Evolutionary conservation across 179 eudicot genomes (phyloP).

Genomic region (Beta macrorhiza): DNA sequence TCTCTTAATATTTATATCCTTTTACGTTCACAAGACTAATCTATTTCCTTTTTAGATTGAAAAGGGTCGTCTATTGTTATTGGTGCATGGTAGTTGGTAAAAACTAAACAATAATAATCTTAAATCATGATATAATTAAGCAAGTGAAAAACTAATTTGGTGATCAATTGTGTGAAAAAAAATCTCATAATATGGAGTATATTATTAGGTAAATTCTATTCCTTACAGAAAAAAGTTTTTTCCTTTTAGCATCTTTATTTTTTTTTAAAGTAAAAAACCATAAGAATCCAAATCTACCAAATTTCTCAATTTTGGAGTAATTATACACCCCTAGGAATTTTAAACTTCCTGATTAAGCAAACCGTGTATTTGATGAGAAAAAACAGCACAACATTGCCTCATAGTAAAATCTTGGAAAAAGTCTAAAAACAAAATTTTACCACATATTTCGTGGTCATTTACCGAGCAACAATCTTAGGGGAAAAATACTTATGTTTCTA

Average conservation of each 20-base stretch:
- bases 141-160: neutral
- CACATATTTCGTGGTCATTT: neutral
- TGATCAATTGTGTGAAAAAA: neutral
- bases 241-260: neutral
- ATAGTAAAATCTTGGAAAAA: neutral
- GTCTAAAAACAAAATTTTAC: slow-evolving; percentile 9
- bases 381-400: neutral
- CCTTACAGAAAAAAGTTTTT: neutral
- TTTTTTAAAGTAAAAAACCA: no score
- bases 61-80: neutral
- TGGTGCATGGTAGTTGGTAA: neutral
- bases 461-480: no score
- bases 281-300: slow-evolving; percentile 2
- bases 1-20: neutral
- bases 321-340: neutral
- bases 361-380: slow-evolving; percentile 14
- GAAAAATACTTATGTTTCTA: no score
- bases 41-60: neutral
- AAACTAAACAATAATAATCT: neutral
- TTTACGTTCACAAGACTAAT: neutral
- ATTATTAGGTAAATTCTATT: neutral
- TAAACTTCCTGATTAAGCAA: slow-evolving; percentile 9
- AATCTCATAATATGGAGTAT: neutral
- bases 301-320: neutral
- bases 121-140: neutral